phyloP scores from a whole-genome alignment of 2,329 filamentous ascomycete genomes.

The Aspergillus pseudoviridinutans region DNA sequence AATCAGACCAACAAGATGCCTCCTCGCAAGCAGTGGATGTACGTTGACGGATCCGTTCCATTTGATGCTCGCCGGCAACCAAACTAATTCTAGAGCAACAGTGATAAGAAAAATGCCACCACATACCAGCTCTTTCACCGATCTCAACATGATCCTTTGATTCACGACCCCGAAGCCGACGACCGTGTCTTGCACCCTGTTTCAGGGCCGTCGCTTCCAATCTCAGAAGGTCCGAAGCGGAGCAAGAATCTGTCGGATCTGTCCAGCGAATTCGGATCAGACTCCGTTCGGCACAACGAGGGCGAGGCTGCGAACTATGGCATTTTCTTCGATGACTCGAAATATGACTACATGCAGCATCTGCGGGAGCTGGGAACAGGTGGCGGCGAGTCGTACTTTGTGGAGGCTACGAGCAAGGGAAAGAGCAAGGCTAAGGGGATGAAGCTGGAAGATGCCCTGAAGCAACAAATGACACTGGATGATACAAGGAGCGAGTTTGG shows the following conservation, averaged over 20 bases:
- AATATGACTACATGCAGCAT: slow-evolving; percentile 99
- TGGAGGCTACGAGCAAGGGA: slow-evolving; percentile 64
- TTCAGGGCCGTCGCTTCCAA: slow-evolving; percentile 30
- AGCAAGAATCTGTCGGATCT: slow-evolving; percentile 70
- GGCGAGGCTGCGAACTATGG: slow-evolving; percentile 94
- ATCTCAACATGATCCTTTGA: slow-evolving; percentile 93
- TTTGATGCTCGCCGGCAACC: neutral
- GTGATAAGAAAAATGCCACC: slow-evolving; percentile 85
- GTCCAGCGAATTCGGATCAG: slow-evolving; percentile 65
- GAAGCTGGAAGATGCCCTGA: slow-evolving; percentile 80
- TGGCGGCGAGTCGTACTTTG: slow-evolving; percentile 70
- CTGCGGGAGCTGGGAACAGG: slow-evolving; percentile 77
- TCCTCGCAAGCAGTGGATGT: slow-evolving; percentile 71
- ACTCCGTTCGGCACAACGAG: slow-evolving; percentile 75
- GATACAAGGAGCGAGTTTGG: slow-evolving; percentile 29
- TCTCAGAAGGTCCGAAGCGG: slow-evolving; percentile 34
- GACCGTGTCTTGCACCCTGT: slow-evolving; percentile 83
- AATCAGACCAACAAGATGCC: slow-evolving; percentile 57
- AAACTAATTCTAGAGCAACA: slow-evolving; percentile 26
- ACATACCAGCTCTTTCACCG: slow-evolving; percentile 94
- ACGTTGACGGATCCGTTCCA: slow-evolving; percentile 26
- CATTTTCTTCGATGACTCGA: slow-evolving; percentile 88
- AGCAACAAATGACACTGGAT: slow-evolving; percentile 50
- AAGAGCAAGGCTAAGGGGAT: slow-evolving; percentile 67
- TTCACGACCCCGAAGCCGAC: slow-evolving; percentile 84